Evolutionary conservation across 2,329 filamentous ascomycete species (phyloP), one percentile per base, ranked within the genome.

Genomic region (Thelonectria blattea): DNA sequence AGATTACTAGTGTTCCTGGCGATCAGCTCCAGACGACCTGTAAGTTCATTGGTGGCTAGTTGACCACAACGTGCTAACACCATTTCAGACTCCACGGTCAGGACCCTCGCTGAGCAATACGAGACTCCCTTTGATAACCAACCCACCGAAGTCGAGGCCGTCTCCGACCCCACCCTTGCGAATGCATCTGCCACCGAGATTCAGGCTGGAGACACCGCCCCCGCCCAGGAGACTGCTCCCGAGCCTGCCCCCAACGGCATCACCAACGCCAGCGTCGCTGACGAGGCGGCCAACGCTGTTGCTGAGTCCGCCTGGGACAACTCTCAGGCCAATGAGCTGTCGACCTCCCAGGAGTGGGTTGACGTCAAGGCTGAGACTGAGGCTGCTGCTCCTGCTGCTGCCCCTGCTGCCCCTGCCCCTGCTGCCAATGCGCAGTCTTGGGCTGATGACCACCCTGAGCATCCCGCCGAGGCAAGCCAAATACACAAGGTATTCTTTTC

Each of bases 381-480:
- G 63, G 86, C 82, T 48, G 85, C 86, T 24, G 87, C 85, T n/a
- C 85, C 87, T 48, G 87, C 85, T 7, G 12, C 39, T 24, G 22
- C 22, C 22, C 6, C 22, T 24, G 22, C 22, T 24, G 22, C 22
- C 14, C 14, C 37, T 17, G 41, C 41, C 20, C 41, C 41, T 43
- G 41, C 41, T 43, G 73, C 78, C 56, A 82, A 83, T 70, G 81
- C 82, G 30, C 87, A 90, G 72, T 92, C 88, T 70, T 96, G 91
- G 91, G 91, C 91, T 24, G 92, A 96, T 70, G 91, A 95, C 62
- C 85, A 91, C 68, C 86, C 89, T 17, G 85, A 88, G 61, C 75
- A 74, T 56, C 74, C 74, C 39, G 66, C 75, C 30, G 78, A 81
- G 72, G 81, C 84, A 73, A 67, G 79, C 71, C 22, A 12, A 45